These are phyloP conservation scores for Mortierella sp. DNA, from an alignment of 371 early-diverging fungal species.

Conservation along the genomic window DNA sequence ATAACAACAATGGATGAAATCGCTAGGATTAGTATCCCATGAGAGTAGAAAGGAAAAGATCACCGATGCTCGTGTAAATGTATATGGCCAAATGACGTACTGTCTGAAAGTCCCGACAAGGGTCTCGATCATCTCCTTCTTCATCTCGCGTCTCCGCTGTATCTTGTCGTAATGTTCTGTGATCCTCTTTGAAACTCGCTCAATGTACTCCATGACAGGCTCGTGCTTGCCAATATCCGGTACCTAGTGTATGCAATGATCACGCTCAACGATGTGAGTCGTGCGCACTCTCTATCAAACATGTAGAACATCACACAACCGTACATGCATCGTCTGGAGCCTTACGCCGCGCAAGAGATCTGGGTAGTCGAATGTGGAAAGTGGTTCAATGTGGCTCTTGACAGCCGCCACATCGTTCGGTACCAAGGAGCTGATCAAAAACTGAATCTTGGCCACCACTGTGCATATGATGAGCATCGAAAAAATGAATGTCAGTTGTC, in stretches of 20 bases:
- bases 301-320: not conserved
- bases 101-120: constrained; percentile 20
- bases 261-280: no score
- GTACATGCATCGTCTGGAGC: not conserved
- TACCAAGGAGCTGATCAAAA: constrained; percentile 38
- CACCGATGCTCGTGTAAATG: not conserved
- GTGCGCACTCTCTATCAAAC: not conserved
- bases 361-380: constrained; percentile 31
- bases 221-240: constrained; percentile 35
- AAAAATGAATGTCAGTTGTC: not conserved
- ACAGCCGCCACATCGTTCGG: constrained; percentile 38
- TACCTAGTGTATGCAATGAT: constrained; percentile 20
- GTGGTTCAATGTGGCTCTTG: constrained; percentile 38
- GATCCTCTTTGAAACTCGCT: constrained; percentile 19
- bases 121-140: constrained; percentile 35
- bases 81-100: constrained; percentile 19
- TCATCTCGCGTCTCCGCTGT: constrained; percentile 17
- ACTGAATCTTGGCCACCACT: constrained; percentile 51
- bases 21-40: not conserved
- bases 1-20: not conserved
- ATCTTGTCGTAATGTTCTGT: constrained; percentile 24
- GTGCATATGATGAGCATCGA: not conserved
- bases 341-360: constrained; percentile 40
- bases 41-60: not conserved
- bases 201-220: constrained; percentile 29